Base-by-base conservation (phyloP, 495 filamentous ascomycete species). In the Xylaria sp. region DNA sequence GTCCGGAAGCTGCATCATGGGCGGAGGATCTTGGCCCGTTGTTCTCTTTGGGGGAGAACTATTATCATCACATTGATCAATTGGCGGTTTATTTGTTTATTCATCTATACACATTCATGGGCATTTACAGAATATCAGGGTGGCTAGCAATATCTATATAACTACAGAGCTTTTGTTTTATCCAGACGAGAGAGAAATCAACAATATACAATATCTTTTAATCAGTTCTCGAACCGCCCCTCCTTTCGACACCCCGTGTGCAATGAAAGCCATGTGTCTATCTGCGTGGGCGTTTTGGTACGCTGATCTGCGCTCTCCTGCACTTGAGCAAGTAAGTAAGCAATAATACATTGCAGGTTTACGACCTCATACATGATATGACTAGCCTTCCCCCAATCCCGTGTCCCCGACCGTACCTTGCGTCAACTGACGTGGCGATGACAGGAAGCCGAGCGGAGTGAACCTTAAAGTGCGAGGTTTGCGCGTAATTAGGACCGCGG, bases 81-180 rank as follows among this genome's bases (percentile, higher is more conserved):
- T 41, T 61, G 31, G 41, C 43, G 50, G 14, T 68, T 46, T 57
- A 33, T 19, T 31, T 43, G 31, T 31, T 68, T 40, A 40, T 29
- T 7, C 46, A 41, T 40, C 35, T 41, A 69, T 50, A 58, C 31
- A 29, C 26, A 48, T 61, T 35, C 12, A 68, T 48, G 19, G 33
- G 67, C 67, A 69, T 69, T 44, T 69, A 61, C 37, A 50, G 26
- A 50, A 35, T 48, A 50, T 14, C 15, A 21, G 33, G 66, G 50
- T 33, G 66, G 52, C 40, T 44, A 24, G 37, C 52, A 46, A 44
- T 58, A 8, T 50, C 29, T 46, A 40, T 55, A 58, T 29, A 44
- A 69, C 21, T 69, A 61, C 67, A 61, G 37, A 69, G 21, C 55
- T 69, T n/a, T 21, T 69, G 40, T 48, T 37, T 61, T 33, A 26